These are phyloP conservation scores for Malassezia arunalokei DNA, from an alignment of 1,284 basidiomycete genomes.

Conservation along the genomic window DNA sequence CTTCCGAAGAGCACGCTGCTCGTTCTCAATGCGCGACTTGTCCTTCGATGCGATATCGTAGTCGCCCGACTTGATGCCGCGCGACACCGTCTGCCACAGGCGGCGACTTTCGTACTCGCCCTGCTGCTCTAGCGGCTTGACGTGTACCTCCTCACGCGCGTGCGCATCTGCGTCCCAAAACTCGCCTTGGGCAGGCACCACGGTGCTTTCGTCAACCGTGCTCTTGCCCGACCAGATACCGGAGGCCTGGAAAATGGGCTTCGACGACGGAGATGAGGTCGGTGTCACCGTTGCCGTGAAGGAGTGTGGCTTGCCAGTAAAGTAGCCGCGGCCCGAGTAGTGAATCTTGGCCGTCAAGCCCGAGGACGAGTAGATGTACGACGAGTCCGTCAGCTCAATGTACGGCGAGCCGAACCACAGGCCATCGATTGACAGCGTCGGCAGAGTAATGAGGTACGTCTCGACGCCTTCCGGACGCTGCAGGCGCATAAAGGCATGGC, in stretches of 20 bases:
- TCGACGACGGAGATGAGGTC: conserved; percentile 41
- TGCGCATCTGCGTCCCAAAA: conserved; percentile 51
- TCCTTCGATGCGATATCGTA: conserved; percentile 80
- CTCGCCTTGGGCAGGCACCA: conserved; percentile 41
- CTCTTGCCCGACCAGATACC: conserved; percentile 75
- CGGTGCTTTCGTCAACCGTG: conserved; percentile 46
- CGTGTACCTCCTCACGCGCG: conserved; percentile 59
- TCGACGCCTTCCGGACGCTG: conserved; percentile 52
- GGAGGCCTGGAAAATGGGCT: conserved; percentile 57
- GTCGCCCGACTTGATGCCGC: conserved; percentile 78
- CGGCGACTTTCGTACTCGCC: conserved; percentile 72
- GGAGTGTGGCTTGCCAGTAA: conserved; percentile 79
- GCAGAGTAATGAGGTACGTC: conserved; percentile 80
- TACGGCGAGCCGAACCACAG: conserved; percentile 55
- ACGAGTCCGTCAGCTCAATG: conserved; percentile 75
- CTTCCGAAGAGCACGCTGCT: conserved; percentile 74
- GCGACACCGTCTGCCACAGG: conserved; percentile 75
- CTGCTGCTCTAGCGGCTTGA: conserved; percentile 56
- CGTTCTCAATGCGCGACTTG: conserved; percentile 89
- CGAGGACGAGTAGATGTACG: conserved; percentile 69
- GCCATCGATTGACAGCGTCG: conserved; percentile 47
- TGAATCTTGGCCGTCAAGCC: conserved; percentile 58
- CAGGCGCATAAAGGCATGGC: conserved; percentile 74
- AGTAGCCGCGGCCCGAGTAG: conserved; percentile 88
- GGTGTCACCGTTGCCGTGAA: conserved; percentile 69